phyloP scores from a whole-genome alignment of 1,139 yeast species.

The Kurtzmaniella natalensis region DNA sequence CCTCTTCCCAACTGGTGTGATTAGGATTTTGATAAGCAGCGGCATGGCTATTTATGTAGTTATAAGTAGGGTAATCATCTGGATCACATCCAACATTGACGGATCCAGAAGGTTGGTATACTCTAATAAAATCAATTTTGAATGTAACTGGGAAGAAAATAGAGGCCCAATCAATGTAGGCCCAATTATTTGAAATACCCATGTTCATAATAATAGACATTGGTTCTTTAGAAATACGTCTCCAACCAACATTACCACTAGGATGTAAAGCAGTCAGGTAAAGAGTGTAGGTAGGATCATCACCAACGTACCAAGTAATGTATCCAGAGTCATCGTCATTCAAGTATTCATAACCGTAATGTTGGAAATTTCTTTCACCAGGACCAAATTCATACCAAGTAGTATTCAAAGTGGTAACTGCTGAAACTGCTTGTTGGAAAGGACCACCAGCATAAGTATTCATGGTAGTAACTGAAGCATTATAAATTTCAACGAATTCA shows the following conservation, averaged over 20 bases:
- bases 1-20: conserved; percentile 59
- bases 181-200: conserved; percentile 81
- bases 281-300: conserved; percentile 59
- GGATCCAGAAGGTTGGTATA: conserved; percentile 64
- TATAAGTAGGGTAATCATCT: conserved; percentile 61
- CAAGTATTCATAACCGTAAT: conserved; percentile 71
- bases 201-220: conserved; percentile 76
- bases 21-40: conserved; percentile 62
- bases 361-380: conserved; percentile 51
- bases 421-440: conserved; percentile 80
- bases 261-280: conserved; percentile 66
- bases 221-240: conserved; percentile 77
- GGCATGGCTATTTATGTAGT: conserved; percentile 62
- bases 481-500: conserved; percentile 61
- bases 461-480: conserved; percentile 59
- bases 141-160: conserved; percentile 64
- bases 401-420: conserved; percentile 61
- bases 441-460: conserved; percentile 83
- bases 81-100: conserved; percentile 72
- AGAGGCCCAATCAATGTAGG: conserved; percentile 74
- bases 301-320: conserved; percentile 78
- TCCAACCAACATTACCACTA: conserved; percentile 77
- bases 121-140: conserved; percentile 70
- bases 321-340: conserved; percentile 68
- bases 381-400: conserved; percentile 72